phyloP scores from a whole-genome alignment of 495 filamentous ascomycete genomes.

The Daldinia bambusicola region DNA sequence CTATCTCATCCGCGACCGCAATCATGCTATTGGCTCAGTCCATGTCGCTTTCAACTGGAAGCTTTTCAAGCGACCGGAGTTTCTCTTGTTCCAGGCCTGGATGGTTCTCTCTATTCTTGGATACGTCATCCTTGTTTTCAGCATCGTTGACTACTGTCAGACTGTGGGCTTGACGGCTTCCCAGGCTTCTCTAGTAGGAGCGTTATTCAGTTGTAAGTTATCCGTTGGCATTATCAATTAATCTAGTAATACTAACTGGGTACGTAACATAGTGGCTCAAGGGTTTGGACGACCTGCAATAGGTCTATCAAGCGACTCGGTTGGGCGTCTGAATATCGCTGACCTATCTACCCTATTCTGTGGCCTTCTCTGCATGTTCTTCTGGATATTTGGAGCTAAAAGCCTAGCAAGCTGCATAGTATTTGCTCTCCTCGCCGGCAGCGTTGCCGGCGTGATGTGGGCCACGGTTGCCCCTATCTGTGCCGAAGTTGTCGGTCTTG shows the following conservation, averaged over 20 bases:
- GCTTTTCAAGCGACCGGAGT: constrained; percentile 69
- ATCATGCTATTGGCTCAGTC: constrained; percentile 70
- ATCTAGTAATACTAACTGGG: constrained; percentile 1
- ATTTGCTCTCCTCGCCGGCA: constrained; percentile 75
- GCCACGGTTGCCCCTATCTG: constrained; percentile 76
- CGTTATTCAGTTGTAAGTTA: constrained; percentile 72
- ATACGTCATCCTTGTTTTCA: constrained; percentile 78
- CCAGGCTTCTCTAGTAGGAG: constrained; percentile 76
- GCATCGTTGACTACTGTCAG: constrained; percentile 73
- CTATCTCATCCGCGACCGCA: constrained; percentile 72
- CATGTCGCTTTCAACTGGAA: constrained; percentile 70
- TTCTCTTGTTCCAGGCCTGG: constrained; percentile 73
- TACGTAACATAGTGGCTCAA: constrained; percentile 50
- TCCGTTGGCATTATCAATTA: no score
- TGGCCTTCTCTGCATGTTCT: constrained; percentile 68
- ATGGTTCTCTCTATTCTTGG: constrained; percentile 76
- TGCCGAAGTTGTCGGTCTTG: constrained; percentile 80
- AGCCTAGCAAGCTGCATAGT: constrained; percentile 74
- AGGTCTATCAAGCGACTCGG: constrained; percentile 71
- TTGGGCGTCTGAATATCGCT: constrained; percentile 76
- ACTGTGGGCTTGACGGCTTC: constrained; percentile 69
- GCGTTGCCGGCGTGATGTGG: constrained; percentile 79
- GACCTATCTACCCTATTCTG: constrained; percentile 67
- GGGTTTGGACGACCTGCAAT: constrained; percentile 68
- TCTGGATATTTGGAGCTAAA: constrained; percentile 74